A percentile compares a stretch with the other conserved stretches of the same genome.
phyloP scores from a whole-genome alignment of 305 asterid genomes.

The Salvia sclarea region DNA sequence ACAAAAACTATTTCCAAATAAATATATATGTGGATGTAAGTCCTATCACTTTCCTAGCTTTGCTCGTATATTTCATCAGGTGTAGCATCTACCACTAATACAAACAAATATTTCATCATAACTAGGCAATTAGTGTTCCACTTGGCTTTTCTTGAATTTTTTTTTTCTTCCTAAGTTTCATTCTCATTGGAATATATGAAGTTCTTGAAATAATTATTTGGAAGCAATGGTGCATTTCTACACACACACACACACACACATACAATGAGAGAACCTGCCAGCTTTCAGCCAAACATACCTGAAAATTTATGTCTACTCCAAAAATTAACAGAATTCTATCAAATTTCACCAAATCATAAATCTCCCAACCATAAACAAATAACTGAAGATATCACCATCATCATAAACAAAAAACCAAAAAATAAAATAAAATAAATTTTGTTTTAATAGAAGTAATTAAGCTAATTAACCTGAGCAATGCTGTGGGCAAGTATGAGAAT shows the following conservation, averaged over 20 bases:
- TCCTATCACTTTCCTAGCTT: not conserved
- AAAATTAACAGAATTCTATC: not conserved
- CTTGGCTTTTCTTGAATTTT: not conserved
- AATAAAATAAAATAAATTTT: not conserved
- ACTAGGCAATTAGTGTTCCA: not conserved
- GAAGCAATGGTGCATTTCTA: not conserved
- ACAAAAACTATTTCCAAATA: too few relatives aligned
- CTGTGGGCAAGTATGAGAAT: slow-evolving; percentile 49
- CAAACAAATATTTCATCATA: too few relatives aligned
- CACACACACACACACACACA: not conserved
- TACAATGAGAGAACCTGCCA: not conserved
- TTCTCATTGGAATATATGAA: too few relatives aligned
- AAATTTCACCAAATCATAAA: not conserved
- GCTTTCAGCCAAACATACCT: slow-evolving; percentile 12
- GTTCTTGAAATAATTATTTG: not conserved
- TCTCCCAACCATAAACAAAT: not conserved
- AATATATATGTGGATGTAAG: too few relatives aligned
- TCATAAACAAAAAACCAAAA: not conserved
- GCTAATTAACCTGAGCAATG: slow-evolving; percentile 72
- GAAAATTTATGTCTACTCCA: not conserved
- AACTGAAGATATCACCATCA: too few relatives aligned
- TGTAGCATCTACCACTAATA: not conserved
- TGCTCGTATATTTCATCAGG: not conserved
- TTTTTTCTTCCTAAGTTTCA: too few relatives aligned
- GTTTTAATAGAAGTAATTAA: not conserved